A percentile compares a stretch with the other conserved stretches of the same genome.
These are phyloP conservation scores for Herpetomonas tarakana DNA, from an alignment of 208 protist species.

Conservation along the genomic window DNA sequence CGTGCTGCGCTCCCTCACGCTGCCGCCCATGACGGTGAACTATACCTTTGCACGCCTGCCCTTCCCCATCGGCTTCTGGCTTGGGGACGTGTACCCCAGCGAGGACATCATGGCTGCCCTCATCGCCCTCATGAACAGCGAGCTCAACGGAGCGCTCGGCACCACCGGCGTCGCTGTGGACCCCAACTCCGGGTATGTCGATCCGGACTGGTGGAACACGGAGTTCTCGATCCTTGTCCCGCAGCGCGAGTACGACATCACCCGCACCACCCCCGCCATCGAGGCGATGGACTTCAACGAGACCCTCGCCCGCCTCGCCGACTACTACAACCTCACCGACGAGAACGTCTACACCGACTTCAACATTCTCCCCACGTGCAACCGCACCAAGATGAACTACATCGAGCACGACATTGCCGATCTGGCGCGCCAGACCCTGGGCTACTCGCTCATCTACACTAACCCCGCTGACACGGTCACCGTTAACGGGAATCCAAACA, in stretches of 20 bases:
- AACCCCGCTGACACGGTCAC: slow-evolving; percentile 12
- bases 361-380: slow-evolving; percentile 56
- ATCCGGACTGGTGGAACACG: slow-evolving; percentile 30
- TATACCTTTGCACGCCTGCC: slow-evolving; percentile 24
- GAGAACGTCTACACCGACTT: slow-evolving; percentile 40
- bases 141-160: slow-evolving; percentile 21
- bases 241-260: slow-evolving; percentile 37
- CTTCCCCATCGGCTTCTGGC: slow-evolving; percentile 39
- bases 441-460: slow-evolving; percentile 62
- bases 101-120: slow-evolving; percentile 22
- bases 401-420: slow-evolving; percentile 27
- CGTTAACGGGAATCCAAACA: slow-evolving; percentile 28
- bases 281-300: slow-evolving; percentile 11
- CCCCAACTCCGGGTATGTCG: slow-evolving; percentile 16
- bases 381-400: slow-evolving; percentile 25
- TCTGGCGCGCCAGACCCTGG: slow-evolving; percentile 20
- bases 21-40: slow-evolving; percentile 26
- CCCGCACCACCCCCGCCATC: slow-evolving; percentile 16
- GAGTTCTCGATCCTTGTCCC: slow-evolving; percentile 35
- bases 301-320: slow-evolving; percentile 17
- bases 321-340: slow-evolving; percentile 65
- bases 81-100: slow-evolving; percentile 7
- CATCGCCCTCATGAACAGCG: slow-evolving; percentile 16
- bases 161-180: slow-evolving; percentile 19
- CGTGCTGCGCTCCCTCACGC: slow-evolving; percentile 32